These are phyloP conservation scores for Xanthoparmelia taractica DNA, from an alignment of 495 filamentous ascomycete species.

Conservation along the genomic window DNA sequence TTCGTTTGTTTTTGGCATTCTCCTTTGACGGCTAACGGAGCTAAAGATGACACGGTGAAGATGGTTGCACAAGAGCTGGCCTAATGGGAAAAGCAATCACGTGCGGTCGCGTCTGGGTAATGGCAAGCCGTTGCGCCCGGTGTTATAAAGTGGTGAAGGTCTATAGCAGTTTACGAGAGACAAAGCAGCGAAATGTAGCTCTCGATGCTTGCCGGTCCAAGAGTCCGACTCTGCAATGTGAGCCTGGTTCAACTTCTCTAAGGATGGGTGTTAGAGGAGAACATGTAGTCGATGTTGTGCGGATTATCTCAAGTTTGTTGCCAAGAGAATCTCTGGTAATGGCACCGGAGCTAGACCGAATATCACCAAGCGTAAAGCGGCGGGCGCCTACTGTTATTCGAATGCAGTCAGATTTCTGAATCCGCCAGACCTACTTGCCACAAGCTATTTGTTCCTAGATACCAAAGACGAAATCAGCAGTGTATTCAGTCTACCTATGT, in stretches of 20 bases:
- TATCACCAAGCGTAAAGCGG: not conserved
- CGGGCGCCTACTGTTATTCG: not conserved
- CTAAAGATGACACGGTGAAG: not conserved
- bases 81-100: not conserved
- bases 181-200: not conserved
- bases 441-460: no score
- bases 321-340: not conserved
- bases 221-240: not conserved
- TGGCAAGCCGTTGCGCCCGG: slow-evolving; percentile 1
- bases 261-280: not conserved
- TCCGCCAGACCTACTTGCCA: no score
- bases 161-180: not conserved
- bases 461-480: not conserved
- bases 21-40: not conserved
- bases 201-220: not conserved
- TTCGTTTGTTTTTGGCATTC: not conserved
- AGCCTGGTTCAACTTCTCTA: not conserved
- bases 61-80: not conserved
- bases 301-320: not conserved
- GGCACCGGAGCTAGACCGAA: not conserved
- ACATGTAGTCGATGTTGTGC: no score
- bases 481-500: not conserved
- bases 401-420: no score
- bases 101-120: not conserved
- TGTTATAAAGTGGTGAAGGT: not conserved